Base-by-base conservation (phyloP, 192 early-diverging fungal species). In the Thoreauomyces humboldtii region DNA sequence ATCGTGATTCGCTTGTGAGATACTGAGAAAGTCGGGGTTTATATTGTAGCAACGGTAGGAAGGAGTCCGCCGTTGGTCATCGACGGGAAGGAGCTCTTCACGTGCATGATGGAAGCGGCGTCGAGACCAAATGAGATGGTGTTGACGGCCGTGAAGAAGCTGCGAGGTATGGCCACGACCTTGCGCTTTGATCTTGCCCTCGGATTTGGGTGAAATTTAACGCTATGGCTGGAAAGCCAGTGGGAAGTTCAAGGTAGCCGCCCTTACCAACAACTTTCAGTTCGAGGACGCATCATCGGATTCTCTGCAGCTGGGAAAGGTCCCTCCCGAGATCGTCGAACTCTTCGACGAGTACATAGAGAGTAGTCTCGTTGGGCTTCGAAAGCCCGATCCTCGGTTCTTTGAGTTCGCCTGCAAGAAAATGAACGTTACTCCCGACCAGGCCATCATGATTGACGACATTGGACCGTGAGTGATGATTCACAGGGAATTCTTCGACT, bases 361-460 rank as follows among this genome's bases (percentile, higher is more conserved):
- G 66, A 91, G 89, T 19, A 71, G 81, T 6, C 63, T 87, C 1
- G 78, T 92, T 24, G 91, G 91, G 3, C 72, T 92, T 59, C 78
- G 91, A 45, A 95, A 95, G 67, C 93, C 93, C 0, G 91, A 95
- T 63, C 86, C 86, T 1, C 74, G 69, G 27, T 80, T 93, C 48
- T 95, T 84, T 53, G 56, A 72, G 41, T 81, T 85, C 50, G 89
- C 88, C 4, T 93, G 90, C 75, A 76, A 89, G n/a, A 54, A 74
- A 19, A 69, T 90, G 14, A 82, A 81, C 9, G 82, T 95, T 22
- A 27, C 73, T 15, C 91, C 93, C 7, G 31, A 68, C 0, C 81
- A 92, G 51, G 81, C 70, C 4, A 80, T 92, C 34, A 92, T 95
- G 63, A 61, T 95, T 46, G 93, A 95, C 75, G 93, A 95, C 63